Percentiles rank a stretch among this genome's conserved stretches.
phyloP scores from a whole-genome alignment of 768 basidiomycete species.

The Lyophyllum decastes region DNA sequence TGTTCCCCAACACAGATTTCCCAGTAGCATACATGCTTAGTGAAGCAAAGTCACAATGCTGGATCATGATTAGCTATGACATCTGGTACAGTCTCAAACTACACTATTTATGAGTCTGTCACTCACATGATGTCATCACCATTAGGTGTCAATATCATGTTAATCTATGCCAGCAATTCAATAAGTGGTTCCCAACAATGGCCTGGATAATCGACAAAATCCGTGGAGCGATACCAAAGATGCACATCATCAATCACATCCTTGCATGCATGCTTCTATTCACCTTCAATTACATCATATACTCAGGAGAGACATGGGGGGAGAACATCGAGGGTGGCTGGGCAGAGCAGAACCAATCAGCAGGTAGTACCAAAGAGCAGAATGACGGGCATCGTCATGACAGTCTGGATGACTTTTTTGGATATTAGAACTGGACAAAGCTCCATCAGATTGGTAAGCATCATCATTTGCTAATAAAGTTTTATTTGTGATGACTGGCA shows the following conservation, averaged over 20 bases:
- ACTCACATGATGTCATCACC: neutral
- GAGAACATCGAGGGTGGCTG: slow-evolving; percentile 30
- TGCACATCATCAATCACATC: slow-evolving; percentile 29
- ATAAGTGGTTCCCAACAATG: slow-evolving; percentile 16
- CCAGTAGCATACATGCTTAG: slow-evolving; percentile 18
- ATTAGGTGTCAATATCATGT: slow-evolving; percentile 21
- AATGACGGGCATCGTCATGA: slow-evolving; percentile 33
- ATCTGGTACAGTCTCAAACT: slow-evolving; percentile 17
- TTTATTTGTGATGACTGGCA: neutral
- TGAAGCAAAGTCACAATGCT: slow-evolving; percentile 2
- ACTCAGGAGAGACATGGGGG: slow-evolving; percentile 24
- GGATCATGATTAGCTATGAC: slow-evolving; percentile 28
- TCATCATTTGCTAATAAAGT: neutral
- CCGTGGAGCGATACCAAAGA: slow-evolving; percentile 26
- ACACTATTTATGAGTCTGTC: too few species aligned
- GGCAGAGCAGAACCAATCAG: slow-evolving; percentile 25
- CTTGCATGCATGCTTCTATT: slow-evolving; percentile 21
- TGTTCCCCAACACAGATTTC: slow-evolving; percentile 24
- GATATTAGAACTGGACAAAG: slow-evolving; percentile 29
- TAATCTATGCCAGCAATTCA: slow-evolving; percentile 21
- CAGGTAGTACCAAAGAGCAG: slow-evolving; percentile 28
- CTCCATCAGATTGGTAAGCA: slow-evolving; percentile 20
- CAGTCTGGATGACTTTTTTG: slow-evolving; percentile 24
- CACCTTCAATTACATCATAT: slow-evolving; percentile 25
- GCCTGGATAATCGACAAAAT: slow-evolving; percentile 14